phyloP scores from a whole-genome alignment of 768 basidiomycete species.

The Neoboletus brunneissimus region DNA sequence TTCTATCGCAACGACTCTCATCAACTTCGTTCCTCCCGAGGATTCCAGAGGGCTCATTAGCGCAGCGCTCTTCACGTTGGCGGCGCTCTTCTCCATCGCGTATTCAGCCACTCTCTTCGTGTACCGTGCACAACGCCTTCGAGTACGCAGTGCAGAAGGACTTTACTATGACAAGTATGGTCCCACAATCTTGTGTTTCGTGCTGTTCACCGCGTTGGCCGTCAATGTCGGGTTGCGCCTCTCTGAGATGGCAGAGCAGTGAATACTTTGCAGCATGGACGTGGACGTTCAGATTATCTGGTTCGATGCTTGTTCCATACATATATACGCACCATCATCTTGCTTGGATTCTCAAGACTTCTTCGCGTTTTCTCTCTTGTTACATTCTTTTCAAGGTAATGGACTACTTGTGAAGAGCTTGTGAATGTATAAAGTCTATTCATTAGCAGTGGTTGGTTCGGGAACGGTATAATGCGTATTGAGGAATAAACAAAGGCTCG shows the following conservation, averaged over 20 bases:
- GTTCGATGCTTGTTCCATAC: background rate
- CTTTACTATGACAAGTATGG: conserved; percentile 90
- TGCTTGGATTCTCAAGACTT: background rate
- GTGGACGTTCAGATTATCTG: background rate
- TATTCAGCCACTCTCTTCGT: conserved; percentile 84
- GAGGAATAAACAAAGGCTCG: conserved; percentile 26
- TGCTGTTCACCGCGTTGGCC: conserved; percentile 65
- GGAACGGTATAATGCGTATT: conserved; percentile 25
- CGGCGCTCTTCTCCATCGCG: conserved; percentile 84
- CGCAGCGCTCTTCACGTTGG: conserved; percentile 83
- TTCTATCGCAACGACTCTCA: conserved; percentile 83
- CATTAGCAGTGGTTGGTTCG: conserved; percentile 23
- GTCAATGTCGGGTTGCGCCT: conserved; percentile 73
- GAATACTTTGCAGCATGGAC: background rate
- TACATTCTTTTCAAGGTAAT: background rate
- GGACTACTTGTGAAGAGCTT: background rate
- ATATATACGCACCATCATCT: background rate
- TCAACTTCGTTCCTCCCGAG: conserved; percentile 77
- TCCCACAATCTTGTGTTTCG: conserved; percentile 69
- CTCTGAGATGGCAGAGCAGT: conserved; percentile 44
- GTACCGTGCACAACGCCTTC: conserved; percentile 66
- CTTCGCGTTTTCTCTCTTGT: background rate
- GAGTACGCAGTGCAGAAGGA: conserved; percentile 70
- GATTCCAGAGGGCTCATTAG: conserved; percentile 80
- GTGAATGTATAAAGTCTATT: conserved; percentile 17